Base-by-base conservation (phyloP, 805 yeast species). In the Lachancea fermentati region DNA sequence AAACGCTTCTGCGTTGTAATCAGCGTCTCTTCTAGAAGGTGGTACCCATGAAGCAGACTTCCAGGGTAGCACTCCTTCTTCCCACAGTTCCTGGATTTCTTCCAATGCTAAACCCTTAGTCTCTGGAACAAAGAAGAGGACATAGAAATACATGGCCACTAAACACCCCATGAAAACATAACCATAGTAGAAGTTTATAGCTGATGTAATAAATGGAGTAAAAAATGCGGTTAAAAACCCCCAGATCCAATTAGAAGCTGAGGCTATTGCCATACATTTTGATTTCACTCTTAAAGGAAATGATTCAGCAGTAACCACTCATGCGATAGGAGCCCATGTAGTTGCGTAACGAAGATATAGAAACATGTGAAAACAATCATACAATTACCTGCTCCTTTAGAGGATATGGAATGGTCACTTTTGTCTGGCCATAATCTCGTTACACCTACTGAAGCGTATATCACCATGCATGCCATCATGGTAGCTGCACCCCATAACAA, bases 21-120 rank as follows among this genome's bases (percentile, higher is more conserved):
- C 45, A 15, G 43, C 49, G 14, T 43, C 50, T 45, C 57, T 52
- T 51, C 56, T 43, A 44, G 62, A 42, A 19, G 76, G 69, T 48
- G 81, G 79, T 37, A 64, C 68, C 75, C 73, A 79, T 40, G 50
- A 49, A 18, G 66, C 44, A 14, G 80, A 76, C 41, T 57, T 52
- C 71, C 72, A 68, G 29, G 72, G 67, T 32, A 55, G 50, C 36
- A 60, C 62, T 43, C 59, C 63, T 30, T 62, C 56, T 22, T 69
- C 57, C 50, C 63, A 70, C 66, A 78, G 63, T 54, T 73, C 79
- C 59, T 83, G 87, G 46, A 84, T 84, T 62, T 84, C 86, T 65
- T 85, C 94, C 60, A 85, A 73, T 34, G 83, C 72, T 57, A 84
- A 73, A 45, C 93, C 93, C 67, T 76, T 78, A 40, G 94, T 85